A percentile compares a stretch with the other conserved stretches of the same genome.
phyloP scores from a whole-genome alignment of 129 eudicot genomes.

The Flaveria linearis region DNA sequence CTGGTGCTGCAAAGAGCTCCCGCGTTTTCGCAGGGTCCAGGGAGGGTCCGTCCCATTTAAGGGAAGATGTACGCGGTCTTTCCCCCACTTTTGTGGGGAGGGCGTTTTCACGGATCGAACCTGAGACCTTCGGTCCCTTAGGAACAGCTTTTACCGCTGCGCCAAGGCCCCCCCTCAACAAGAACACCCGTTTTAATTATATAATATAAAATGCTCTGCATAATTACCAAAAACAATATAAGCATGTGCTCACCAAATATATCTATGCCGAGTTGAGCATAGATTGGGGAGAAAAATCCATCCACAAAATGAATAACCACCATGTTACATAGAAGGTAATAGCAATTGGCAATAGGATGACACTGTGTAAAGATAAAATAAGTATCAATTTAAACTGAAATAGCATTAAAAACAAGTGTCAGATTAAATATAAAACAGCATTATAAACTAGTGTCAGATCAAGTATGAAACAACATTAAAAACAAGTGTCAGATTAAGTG shows the following conservation, averaged over 20 bases:
- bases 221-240: not conserved
- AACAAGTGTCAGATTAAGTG: not conserved
- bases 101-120: too few species aligned
- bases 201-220: not conserved
- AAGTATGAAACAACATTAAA: not conserved
- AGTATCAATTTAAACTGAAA: conserved; percentile 1
- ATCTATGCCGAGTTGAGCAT: conserved; percentile 77
- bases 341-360: conserved; percentile 76
- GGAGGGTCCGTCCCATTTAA: too few species aligned
- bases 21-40: too few species aligned
- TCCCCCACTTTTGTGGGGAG: too few species aligned
- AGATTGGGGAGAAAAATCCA: conserved; percentile 87
- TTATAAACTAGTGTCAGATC: not conserved
- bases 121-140: too few species aligned
- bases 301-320: conserved; percentile 93
- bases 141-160: too few species aligned
- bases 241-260: conserved; percentile 59
- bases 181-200: not conserved
- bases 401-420: conserved; percentile 4
- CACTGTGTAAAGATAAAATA: conserved; percentile 49
- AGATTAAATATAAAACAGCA: conserved; percentile 1
- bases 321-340: conserved; percentile 79
- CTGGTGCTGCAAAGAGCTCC: too few species aligned
- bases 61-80: too few species aligned
- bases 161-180: too few species aligned